phyloP scores from a whole-genome alignment of 352 stramenopile species.

The Phytophthora crassamura region DNA sequence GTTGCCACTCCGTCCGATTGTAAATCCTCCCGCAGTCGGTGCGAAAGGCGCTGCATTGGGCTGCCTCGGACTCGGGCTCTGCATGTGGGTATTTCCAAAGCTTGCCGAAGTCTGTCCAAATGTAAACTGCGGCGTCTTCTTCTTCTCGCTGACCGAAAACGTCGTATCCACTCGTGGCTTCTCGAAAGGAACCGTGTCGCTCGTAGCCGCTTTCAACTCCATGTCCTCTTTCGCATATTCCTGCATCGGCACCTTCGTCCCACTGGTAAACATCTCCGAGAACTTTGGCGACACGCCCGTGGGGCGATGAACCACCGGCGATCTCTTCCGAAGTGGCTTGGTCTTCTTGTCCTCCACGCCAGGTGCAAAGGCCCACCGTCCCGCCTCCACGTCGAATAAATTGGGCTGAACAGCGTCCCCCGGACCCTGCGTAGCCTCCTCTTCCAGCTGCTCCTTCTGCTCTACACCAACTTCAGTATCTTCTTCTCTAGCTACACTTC shows the following conservation, averaged over 20 bases:
- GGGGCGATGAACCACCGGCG: not conserved
- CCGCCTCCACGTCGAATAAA: constrained; percentile 18
- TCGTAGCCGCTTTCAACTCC: not conserved
- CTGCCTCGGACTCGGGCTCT: constrained; percentile 17
- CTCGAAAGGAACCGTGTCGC: not conserved
- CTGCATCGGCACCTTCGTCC: constrained; percentile 2
- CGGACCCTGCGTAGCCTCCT: not conserved
- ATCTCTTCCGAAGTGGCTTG: not conserved
- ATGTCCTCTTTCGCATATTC: not conserved
- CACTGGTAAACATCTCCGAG: constrained; percentile 14
- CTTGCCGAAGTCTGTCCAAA: constrained; percentile 19
- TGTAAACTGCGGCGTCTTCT: constrained; percentile 28
- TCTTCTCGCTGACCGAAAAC: constrained; percentile 13
- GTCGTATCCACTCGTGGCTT: constrained; percentile 10
- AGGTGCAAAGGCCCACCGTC: constrained; percentile 16
- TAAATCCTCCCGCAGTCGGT: constrained; percentile 20
- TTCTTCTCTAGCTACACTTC: constrained; percentile 9
- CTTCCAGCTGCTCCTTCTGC: not conserved
- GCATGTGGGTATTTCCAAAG: constrained; percentile 25
- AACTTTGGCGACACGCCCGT: constrained; percentile 21
- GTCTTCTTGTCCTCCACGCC: constrained; percentile 22
- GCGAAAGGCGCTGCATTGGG: constrained; percentile 2
- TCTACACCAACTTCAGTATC: not conserved
- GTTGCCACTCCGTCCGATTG: constrained; percentile 24
- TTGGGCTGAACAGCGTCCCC: not conserved